Conservation (phyloP, 2,329 filamentous ascomycete genomes). For the Keithomyces neogunnii region DNA sequence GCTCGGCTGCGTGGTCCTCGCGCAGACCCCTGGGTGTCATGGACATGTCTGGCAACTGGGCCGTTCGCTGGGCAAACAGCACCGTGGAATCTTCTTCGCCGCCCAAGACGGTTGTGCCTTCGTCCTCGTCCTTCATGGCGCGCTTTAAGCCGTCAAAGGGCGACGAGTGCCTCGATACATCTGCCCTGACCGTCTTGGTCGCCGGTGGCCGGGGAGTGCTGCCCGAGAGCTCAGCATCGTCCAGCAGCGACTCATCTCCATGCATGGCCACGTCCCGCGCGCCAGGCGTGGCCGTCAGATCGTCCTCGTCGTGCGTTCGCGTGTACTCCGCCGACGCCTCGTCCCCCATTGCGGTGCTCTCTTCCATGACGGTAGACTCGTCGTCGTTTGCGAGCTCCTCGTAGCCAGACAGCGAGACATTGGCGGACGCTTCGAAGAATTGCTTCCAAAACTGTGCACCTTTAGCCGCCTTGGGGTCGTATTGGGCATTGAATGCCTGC, state of each 20-base stretch:
- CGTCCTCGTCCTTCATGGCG: constrained; percentile 47
- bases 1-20: constrained; percentile 21
- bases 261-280: constrained; percentile 27
- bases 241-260: constrained; percentile 58
- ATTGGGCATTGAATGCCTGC: background rate
- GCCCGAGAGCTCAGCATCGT: constrained; percentile 52
- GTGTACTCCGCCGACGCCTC: constrained; percentile 44
- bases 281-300: constrained; percentile 26
- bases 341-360: constrained; percentile 48
- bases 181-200: constrained; percentile 39
- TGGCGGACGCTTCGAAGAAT: constrained; percentile 97
- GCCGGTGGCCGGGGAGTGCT: constrained; percentile 58
- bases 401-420: constrained; percentile 91
- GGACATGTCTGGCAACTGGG: constrained; percentile 52
- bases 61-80: constrained; percentile 42
- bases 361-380: constrained; percentile 41
- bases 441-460: constrained; percentile 87
- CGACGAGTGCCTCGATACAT: constrained; percentile 60
- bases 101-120: constrained; percentile 24
- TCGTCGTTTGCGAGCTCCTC: constrained; percentile 70
- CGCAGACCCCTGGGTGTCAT: constrained; percentile 47
- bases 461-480: background rate
- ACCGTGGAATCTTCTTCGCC: constrained; percentile 38
- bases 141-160: constrained; percentile 68
- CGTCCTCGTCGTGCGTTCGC: constrained; percentile 31